Base-by-base conservation (phyloP, 805 yeast genomes). In the Monosporozyma aquatica region DNA sequence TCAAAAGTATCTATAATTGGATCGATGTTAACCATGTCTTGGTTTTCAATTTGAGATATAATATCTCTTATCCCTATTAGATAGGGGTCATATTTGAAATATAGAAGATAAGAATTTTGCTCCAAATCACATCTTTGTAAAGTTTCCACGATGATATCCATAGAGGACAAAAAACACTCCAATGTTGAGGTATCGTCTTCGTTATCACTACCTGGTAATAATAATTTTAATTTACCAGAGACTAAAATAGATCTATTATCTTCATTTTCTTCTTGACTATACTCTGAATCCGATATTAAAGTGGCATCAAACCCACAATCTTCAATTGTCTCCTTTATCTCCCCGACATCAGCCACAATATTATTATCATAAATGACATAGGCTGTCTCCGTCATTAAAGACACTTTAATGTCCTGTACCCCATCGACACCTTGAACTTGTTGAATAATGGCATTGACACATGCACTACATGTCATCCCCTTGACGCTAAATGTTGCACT, bases 401-500 rank as follows among this genome's bases (percentile, higher is more conserved):
- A 82, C 1, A 89, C 85, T 3, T 72, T 69, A 0, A 71, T 85
- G 4, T 61, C 54, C 1, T 53, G 38, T 2, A 86, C 82, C 1
- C 82, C 83, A 0, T 65, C 62, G 7, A 75, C 42, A 0, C 55
- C 55, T 42, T 68, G 63, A 22, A 86, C 54, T 1, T 79, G 79
- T 21, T 65, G 62, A 0, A 80, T 74, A 17, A 90, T 75, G 0
- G 92, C 67, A 2, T 80, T 70, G 0, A 83, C 72, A 58, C 97
- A 90, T 1, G 95, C 74, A 2, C 92, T 81, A 56, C 97, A 90
- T 2, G 97, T 89, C 97, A 89, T 90, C 2, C 97, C 97, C 13
- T 65, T 50, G 2, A 70, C 55, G 4, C 8, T 37, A n/a, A 49
- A 36, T 21, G 28, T 27, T 1, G 13, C 24, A 9, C 17, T 32